Evolutionary conservation across 2,329 filamentous ascomycete genomes (phyloP).

Genomic region (Cytospora schulzeri): DNA sequence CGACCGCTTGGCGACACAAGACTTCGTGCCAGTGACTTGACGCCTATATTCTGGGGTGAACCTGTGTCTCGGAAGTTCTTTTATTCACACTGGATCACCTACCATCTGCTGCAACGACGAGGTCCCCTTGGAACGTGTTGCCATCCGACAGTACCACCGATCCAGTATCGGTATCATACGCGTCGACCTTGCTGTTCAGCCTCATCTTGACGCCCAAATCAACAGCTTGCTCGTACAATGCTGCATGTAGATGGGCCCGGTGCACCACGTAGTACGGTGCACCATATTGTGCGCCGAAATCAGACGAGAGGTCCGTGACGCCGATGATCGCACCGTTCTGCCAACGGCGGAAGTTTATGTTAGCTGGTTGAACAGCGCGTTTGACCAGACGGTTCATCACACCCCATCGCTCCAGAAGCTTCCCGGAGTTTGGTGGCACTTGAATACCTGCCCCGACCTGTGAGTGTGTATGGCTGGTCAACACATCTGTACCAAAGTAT

Average conservation of each 20-base stretch:
- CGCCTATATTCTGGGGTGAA: conserved; percentile 26
- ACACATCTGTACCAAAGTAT: neutral
- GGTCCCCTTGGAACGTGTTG: conserved; percentile 32
- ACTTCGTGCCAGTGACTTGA: conserved; percentile 37
- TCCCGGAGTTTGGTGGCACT: conserved; percentile 41
- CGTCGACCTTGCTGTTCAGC: conserved; percentile 30
- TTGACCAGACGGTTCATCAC: conserved; percentile 34
- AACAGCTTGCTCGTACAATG: conserved; percentile 33
- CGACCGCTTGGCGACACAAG: conserved; percentile 26
- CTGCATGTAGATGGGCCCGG: conserved; percentile 37
- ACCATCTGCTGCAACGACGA: conserved; percentile 43
- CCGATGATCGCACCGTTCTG: conserved; percentile 37
- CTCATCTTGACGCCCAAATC: conserved; percentile 33
- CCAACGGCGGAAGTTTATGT: conserved; percentile 41
- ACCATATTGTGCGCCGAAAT: conserved; percentile 36
- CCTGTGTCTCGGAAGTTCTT: neutral
- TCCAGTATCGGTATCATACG: conserved; percentile 31
- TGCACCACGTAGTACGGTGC: conserved; percentile 38
- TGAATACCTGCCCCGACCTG: conserved; percentile 44
- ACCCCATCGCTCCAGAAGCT: conserved; percentile 38
- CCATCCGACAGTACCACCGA: conserved; percentile 33
- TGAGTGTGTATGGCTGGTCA: neutral
- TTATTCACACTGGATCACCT: neutral
- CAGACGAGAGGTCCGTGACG: conserved; percentile 36
- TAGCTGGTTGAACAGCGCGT: conserved; percentile 35